Evolutionary conservation across 2,329 filamentous ascomycete genomes (phyloP).

Genomic region (Cordyceps cateniannulata): DNA sequence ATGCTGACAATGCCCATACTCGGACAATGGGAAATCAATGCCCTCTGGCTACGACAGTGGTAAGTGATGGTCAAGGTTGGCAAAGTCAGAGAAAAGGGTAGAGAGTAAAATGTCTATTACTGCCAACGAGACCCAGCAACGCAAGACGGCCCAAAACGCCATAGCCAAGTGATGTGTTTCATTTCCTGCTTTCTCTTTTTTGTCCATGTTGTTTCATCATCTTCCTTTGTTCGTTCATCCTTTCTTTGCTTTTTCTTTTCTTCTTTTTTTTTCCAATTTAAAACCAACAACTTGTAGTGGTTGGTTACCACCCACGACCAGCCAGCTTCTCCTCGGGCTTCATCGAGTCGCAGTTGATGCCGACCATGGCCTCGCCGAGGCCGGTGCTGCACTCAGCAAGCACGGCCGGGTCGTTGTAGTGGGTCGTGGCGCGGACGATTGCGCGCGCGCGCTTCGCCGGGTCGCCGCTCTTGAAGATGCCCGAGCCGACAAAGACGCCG

Average conservation of each 20-base stretch:
- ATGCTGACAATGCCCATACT: too few species aligned
- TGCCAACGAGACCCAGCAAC: not conserved
- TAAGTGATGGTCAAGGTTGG: too few species aligned
- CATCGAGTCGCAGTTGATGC: conserved; percentile 80
- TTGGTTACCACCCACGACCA: conserved; percentile 69
- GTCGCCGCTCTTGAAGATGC: conserved; percentile 96
- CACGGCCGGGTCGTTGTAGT: conserved; percentile 79
- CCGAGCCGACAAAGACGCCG: conserved; percentile 92
- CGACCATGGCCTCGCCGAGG: conserved; percentile 96
- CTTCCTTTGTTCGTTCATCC: too few species aligned
- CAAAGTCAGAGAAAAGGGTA: not conserved
- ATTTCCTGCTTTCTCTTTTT: not conserved
- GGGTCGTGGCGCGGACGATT: conserved; percentile 89
- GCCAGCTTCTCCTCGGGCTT: conserved; percentile 75
- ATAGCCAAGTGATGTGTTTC: not conserved
- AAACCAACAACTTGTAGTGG: too few species aligned
- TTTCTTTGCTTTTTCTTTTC: not conserved
- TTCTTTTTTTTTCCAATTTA: not conserved
- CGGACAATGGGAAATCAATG: too few species aligned
- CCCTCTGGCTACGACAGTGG: too few species aligned
- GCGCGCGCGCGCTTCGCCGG: conserved; percentile 85
- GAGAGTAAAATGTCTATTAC: not conserved
- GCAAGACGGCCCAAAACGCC: conserved; percentile 3
- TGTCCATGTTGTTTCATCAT: not conserved
- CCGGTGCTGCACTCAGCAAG: conserved; percentile 82